These are phyloP conservation scores for Kazachstania bromeliacearum DNA, from an alignment of 805 yeast species.

Conservation along the genomic window DNA sequence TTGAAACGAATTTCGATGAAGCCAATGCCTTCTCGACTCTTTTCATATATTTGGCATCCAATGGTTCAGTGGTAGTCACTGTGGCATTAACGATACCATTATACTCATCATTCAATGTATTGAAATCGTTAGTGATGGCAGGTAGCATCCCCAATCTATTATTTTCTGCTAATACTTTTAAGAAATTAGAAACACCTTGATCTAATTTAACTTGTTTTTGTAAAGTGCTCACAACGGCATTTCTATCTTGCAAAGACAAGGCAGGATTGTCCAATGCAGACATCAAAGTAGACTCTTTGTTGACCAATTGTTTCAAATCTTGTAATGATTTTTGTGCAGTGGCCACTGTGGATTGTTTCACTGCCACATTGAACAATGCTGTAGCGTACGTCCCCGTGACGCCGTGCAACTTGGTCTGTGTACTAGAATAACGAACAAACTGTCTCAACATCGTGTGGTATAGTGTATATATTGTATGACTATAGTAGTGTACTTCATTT, in stretches of 20 bases:
- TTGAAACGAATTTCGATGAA: conserved; percentile 53
- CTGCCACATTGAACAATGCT: conserved; percentile 84
- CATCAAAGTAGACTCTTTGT: conserved; percentile 60
- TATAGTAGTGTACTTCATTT: not conserved
- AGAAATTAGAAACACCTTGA: conserved; percentile 68
- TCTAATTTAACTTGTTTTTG: conserved; percentile 27
- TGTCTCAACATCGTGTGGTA: not conserved
- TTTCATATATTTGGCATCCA: conserved; percentile 70
- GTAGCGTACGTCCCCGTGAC: conserved; percentile 95
- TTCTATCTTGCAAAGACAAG: conserved; percentile 65
- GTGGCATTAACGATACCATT: conserved; percentile 89
- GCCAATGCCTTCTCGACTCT: conserved; percentile 73
- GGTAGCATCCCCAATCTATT: conserved; percentile 73
- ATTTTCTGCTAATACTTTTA: conserved; percentile 83
- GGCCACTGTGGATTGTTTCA: not conserved
- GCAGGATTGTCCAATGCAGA: conserved; percentile 74
- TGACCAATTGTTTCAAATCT: conserved; percentile 15
- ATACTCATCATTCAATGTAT: conserved; percentile 74
- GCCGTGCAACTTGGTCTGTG: conserved; percentile 34
- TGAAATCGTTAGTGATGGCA: conserved; percentile 60
- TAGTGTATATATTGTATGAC: not conserved
- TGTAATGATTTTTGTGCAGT: not conserved
- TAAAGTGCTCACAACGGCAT: conserved; percentile 55
- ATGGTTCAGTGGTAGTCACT: conserved; percentile 77
- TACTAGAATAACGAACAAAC: not conserved